These are phyloP conservation scores for Suillus occidentalis DNA, from an alignment of 768 basidiomycete genomes.

Conservation along the genomic window DNA sequence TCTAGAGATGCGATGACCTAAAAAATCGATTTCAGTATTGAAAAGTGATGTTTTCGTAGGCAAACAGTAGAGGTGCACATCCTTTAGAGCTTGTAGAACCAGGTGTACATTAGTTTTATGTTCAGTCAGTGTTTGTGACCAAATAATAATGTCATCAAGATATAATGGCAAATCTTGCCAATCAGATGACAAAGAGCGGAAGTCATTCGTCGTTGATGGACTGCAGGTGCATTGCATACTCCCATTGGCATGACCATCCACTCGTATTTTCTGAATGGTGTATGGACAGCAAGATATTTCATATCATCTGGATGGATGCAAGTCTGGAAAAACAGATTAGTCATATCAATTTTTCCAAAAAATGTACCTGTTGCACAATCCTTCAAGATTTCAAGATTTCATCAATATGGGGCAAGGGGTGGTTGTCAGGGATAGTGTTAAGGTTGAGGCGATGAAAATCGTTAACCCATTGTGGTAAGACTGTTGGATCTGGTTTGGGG, in stretches of 20 bases:
- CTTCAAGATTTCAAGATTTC: conserved; percentile 21
- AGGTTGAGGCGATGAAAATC: conserved; percentile 18
- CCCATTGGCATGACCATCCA: conserved; percentile 22
- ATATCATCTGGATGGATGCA: conserved; percentile 18
- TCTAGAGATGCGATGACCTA: too few relatives aligned
- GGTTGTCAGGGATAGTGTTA: conserved; percentile 17
- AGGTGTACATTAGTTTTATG: conserved; percentile 19
- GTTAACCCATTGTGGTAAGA: conserved; percentile 27
- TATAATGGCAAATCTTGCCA: conserved; percentile 31
- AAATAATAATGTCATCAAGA: conserved; percentile 32
- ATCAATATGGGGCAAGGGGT: conserved; percentile 17
- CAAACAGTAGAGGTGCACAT: too few relatives aligned
- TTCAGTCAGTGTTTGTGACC: conserved; percentile 36
- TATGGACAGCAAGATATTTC: conserved; percentile 37
- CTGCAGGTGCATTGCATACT: conserved; percentile 19
- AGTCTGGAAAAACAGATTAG: conserved; percentile 11
- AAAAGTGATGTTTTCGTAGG: too few relatives aligned
- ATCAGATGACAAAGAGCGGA: conserved; percentile 33
- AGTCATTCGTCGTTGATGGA: conserved; percentile 36
- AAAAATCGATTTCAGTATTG: too few relatives aligned
- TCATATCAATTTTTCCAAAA: conserved; percentile 3
- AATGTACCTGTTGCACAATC: conserved; percentile 1
- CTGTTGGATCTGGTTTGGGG: conserved; percentile 30
- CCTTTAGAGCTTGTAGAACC: too few relatives aligned
- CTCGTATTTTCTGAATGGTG: conserved; percentile 29